Percentiles rank a stretch among this genome's conserved stretches.
Conservation (phyloP, 192 early-diverging fungal genomes). For the Allomyces arbusculus region DNA sequence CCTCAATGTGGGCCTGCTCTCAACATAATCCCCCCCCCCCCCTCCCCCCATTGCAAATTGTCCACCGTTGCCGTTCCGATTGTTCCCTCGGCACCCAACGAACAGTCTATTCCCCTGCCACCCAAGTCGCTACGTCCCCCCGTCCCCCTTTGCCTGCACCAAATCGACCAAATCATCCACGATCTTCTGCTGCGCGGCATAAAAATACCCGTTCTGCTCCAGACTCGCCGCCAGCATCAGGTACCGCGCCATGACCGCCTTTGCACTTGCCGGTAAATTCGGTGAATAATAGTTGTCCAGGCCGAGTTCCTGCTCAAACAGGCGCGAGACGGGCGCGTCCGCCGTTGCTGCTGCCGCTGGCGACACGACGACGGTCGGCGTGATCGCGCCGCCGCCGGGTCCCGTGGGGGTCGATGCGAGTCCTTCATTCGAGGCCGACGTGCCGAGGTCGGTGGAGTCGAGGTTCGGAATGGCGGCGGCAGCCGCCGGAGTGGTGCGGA, state of each 20-base stretch:
- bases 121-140: neutral
- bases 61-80: too few species aligned
- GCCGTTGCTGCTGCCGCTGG: neutral
- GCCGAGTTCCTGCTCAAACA: slow-evolving; percentile 5
- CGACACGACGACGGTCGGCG: neutral
- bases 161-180: slow-evolving; percentile 12
- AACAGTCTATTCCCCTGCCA: neutral
- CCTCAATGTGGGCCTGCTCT: neutral
- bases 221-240: slow-evolving; percentile 12
- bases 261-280: slow-evolving; percentile 7
- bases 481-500: too few species aligned
- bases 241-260: slow-evolving; percentile 13
- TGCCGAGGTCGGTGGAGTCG: neutral
- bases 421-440: slow-evolving; percentile 1
- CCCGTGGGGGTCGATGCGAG: neutral
- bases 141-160: neutral
- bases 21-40: neutral
- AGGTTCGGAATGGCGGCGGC: neutral
- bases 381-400: too few species aligned
- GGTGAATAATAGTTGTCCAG: slow-evolving; percentile 17
- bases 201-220: slow-evolving; percentile 13
- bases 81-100: too few species aligned
- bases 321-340: neutral
- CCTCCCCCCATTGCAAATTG: too few species aligned
- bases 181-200: slow-evolving; percentile 14